A percentile compares a stretch with the other conserved stretches of the same genome.
phyloP scores from a whole-genome alignment of 495 filamentous ascomycete species.

The Podospora pseudoanserina region DNA sequence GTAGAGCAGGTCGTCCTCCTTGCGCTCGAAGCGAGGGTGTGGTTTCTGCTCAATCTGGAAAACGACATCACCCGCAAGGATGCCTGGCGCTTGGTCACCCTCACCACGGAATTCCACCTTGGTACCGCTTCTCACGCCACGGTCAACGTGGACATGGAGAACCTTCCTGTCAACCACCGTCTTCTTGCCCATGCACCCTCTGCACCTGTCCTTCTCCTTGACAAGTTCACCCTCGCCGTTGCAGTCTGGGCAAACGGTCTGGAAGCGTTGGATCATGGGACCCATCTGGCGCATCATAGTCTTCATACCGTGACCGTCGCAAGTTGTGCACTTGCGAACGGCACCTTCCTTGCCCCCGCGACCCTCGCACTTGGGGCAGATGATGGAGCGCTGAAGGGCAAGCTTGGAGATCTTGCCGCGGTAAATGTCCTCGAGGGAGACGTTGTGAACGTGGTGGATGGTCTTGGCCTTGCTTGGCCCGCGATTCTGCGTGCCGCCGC shows the following conservation, averaged over 20 bases:
- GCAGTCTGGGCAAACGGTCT: slow-evolving; percentile 98
- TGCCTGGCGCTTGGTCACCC: slow-evolving; percentile 92
- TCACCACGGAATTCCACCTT: slow-evolving; percentile 96
- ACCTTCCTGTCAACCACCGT: slow-evolving; percentile 96
- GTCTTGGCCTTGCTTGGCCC: slow-evolving; percentile 92
- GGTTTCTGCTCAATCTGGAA: slow-evolving; percentile 99
- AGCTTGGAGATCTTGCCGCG: slow-evolving; percentile 96
- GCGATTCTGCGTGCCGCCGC: slow-evolving; percentile 66
- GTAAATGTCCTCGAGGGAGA: slow-evolving; percentile 97
- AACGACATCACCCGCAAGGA: slow-evolving; percentile 87
- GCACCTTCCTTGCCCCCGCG: slow-evolving; percentile 97
- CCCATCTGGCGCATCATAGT: slow-evolving; percentile 99
- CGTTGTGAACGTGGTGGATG: slow-evolving; percentile 97
- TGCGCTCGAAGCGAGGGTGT: slow-evolving; percentile 89
- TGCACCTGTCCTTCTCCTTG: slow-evolving; percentile 93
- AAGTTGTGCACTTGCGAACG: slow-evolving; percentile 84
- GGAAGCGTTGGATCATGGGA: slow-evolving; percentile 99
- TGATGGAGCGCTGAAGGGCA: slow-evolving; percentile 93
- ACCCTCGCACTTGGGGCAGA: slow-evolving; percentile 92
- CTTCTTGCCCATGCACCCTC: slow-evolving; percentile 93
- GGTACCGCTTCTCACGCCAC: slow-evolving; percentile 86
- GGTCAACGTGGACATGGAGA: slow-evolving; percentile 95
- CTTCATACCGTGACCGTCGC: slow-evolving; percentile 95
- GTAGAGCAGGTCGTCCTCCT: slow-evolving; percentile 94
- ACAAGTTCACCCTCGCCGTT: slow-evolving; percentile 95